Evolutionary conservation across 2,329 filamentous ascomycete species (phyloP).

Genomic region (Trichoderma sp.): DNA sequence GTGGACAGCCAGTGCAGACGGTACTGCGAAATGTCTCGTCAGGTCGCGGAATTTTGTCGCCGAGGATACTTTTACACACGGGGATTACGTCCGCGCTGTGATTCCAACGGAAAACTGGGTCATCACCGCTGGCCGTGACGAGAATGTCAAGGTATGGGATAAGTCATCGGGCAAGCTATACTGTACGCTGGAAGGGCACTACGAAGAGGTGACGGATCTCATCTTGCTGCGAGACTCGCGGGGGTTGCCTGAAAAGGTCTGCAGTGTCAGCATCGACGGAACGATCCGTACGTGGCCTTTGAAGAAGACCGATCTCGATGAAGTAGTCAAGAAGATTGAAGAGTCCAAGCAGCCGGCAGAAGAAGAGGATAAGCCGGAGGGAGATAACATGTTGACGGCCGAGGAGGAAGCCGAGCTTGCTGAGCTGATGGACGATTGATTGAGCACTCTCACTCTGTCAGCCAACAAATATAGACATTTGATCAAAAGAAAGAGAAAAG

Average conservation of each 20-base stretch:
- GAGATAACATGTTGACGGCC: slow-evolving; percentile 65
- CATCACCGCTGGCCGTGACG: slow-evolving; percentile 85
- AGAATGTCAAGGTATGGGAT: slow-evolving; percentile 91
- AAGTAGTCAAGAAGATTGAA: slow-evolving; percentile 47
- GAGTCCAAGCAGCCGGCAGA: slow-evolving; percentile 56
- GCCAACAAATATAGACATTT: not conserved
- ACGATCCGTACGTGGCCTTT: slow-evolving; percentile 86
- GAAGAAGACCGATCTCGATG: slow-evolving; percentile 58
- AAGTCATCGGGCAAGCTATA: slow-evolving; percentile 69
- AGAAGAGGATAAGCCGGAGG: slow-evolving; percentile 47
- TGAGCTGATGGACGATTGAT: slow-evolving; percentile 72
- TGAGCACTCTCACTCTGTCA: not conserved
- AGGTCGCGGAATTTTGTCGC: slow-evolving; percentile 67
- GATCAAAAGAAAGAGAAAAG: not conserved
- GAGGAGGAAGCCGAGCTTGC: slow-evolving; percentile 94
- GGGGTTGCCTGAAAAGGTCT: slow-evolving; percentile 52
- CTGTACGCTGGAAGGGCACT: slow-evolving; percentile 80
- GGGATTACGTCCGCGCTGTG: slow-evolving; percentile 87
- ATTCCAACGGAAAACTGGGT: slow-evolving; percentile 75
- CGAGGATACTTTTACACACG: slow-evolving; percentile 75
- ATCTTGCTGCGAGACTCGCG: slow-evolving; percentile 55
- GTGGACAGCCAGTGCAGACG: slow-evolving; percentile 93
- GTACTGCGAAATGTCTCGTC: slow-evolving; percentile 77
- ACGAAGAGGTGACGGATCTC: slow-evolving; percentile 86
- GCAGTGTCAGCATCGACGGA: slow-evolving; percentile 86